Conservation (phyloP, 805 yeast genomes). For the Clavispora fructus region DNA sequence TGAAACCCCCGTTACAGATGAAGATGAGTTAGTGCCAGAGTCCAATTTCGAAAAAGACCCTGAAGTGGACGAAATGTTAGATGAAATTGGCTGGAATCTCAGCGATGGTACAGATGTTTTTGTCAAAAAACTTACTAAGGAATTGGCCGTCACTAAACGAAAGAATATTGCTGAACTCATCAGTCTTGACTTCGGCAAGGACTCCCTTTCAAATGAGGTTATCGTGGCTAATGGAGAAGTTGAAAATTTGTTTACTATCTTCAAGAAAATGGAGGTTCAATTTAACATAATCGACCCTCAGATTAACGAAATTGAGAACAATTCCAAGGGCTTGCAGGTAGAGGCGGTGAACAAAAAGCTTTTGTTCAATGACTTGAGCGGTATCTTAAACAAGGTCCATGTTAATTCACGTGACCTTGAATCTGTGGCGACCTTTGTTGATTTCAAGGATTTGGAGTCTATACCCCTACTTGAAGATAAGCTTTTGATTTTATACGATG, state of each 20-base stretch:
- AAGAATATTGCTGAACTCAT: constrained; percentile 49
- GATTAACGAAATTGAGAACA: constrained; percentile 64
- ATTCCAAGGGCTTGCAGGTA: constrained; percentile 78
- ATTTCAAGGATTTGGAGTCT: constrained; percentile 43
- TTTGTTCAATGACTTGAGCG: constrained; percentile 65
- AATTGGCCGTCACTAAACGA: constrained; percentile 58
- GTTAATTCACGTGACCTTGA: constrained; percentile 52
- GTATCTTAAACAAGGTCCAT: constrained; percentile 65
- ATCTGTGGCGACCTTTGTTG: constrained; percentile 41
- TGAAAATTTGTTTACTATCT: constrained; percentile 31
- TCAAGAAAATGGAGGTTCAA: constrained; percentile 37
- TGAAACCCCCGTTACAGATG: neutral
- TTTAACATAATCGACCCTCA: constrained; percentile 51
- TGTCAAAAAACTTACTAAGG: constrained; percentile 51
- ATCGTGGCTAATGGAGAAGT: constrained; percentile 29
- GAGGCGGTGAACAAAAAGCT: constrained; percentile 74
- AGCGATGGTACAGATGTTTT: constrained; percentile 58
- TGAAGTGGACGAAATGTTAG: constrained; percentile 61
- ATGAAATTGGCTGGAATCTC: constrained; percentile 73
- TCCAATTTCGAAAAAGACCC: constrained; percentile 29
- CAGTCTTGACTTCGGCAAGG: constrained; percentile 31
- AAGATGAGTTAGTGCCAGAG: constrained; percentile 1
- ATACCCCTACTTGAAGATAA: constrained; percentile 48
- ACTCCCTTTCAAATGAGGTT: constrained; percentile 28
- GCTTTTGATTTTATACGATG: constrained; percentile 53